These are phyloP conservation scores for Oxyria digyna DNA, from an alignment of 148 eudicot genomes.

Conservation along the genomic window DNA sequence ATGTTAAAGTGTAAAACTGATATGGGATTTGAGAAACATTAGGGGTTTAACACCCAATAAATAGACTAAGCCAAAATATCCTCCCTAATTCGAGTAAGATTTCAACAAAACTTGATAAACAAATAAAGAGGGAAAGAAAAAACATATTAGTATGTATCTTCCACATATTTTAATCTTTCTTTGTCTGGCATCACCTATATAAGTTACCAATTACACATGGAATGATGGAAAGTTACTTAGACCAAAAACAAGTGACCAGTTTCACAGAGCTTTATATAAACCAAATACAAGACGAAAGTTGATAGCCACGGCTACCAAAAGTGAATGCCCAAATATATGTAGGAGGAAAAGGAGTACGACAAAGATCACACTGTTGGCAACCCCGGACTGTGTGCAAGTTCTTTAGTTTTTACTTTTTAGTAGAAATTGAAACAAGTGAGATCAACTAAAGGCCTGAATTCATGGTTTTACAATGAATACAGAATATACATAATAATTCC, in stretches of 20 bases:
- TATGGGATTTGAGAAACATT: neutral
- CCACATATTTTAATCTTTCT: neutral
- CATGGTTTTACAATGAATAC: neutral
- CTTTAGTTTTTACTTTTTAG: neutral
- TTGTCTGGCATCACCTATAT: neutral
- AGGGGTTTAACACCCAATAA: neutral
- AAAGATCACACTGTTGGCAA: neutral
- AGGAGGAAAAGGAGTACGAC: neutral
- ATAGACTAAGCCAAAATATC: neutral
- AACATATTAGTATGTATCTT: neutral
- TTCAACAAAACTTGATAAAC: neutral
- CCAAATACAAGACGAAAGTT: neutral
- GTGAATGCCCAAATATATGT: neutral
- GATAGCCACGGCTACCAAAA: neutral
- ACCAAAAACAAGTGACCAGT: neutral
- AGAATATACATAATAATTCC: neutral
- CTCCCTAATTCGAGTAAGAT: neutral
- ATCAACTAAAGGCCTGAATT: neutral
- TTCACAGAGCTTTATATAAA: constrained; percentile 5
- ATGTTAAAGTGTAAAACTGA: neutral
- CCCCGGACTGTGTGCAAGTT: neutral
- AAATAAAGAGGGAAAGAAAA: neutral
- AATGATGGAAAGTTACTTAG: neutral
- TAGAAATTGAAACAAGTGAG: neutral
- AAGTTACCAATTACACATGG: neutral